Evolutionary conservation across 208 protist genomes (phyloP).

Genomic region (Hexamita inflata): DNA sequence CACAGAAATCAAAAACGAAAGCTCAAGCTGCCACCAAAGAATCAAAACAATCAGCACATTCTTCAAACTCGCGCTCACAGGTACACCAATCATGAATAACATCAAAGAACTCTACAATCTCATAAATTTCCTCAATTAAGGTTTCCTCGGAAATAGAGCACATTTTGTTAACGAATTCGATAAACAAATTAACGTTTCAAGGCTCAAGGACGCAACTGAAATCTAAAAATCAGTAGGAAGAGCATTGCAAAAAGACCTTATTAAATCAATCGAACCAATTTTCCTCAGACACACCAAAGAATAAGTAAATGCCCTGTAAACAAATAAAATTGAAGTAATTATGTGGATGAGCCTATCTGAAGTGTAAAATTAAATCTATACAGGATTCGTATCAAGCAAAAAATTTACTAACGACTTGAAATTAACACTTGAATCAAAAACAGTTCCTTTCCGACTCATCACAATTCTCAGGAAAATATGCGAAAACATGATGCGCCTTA

Average conservation of each 20-base stretch:
- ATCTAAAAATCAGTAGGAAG: neutral
- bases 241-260: neutral
- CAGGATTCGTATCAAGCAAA: no score
- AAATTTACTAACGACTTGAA: no score
- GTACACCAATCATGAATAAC: constrained; percentile 23
- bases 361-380: no score
- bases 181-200: neutral
- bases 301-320: neutral
- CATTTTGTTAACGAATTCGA: neutral
- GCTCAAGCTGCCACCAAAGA: neutral
- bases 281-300: neutral
- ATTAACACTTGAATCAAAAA: no score
- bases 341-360: no score
- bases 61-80: constrained; percentile 17
- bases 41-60: neutral
- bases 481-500: no score
- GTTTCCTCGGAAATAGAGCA: neutral
- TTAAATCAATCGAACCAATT: neutral
- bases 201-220: neutral
- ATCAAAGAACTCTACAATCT: neutral
- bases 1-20: constrained; percentile 11
- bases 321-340: neutral
- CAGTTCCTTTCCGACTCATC: no score
- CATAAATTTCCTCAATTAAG: neutral
- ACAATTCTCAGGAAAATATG: no score